phyloP scores from a whole-genome alignment of 345 rosid species.

The Ceriops zippeliana region DNA sequence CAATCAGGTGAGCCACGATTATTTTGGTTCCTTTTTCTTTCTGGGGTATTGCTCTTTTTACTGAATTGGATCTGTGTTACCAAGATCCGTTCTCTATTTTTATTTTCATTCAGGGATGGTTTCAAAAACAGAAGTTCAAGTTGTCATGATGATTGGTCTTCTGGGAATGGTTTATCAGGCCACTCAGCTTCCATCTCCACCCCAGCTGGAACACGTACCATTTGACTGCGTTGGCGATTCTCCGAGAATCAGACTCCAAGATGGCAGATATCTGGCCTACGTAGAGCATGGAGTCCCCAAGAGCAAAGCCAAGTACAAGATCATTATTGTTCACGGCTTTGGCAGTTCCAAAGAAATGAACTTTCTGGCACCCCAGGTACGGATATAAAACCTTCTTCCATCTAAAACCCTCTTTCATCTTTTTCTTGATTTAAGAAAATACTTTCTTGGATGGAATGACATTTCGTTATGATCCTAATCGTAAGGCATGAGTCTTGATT shows the following conservation, averaged over 20 bases:
- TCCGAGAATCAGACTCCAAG: constrained; percentile 56
- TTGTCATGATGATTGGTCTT: constrained; percentile 27
- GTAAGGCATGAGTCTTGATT: neutral
- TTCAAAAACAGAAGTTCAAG: constrained; percentile 19
- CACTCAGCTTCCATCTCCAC: constrained; percentile 26
- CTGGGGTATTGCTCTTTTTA: neutral
- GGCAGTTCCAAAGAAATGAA: constrained; percentile 96
- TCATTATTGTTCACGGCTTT: constrained; percentile 82
- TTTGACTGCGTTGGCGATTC: constrained; percentile 31
- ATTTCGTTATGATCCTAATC: neutral
- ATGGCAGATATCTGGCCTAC: constrained; percentile 80
- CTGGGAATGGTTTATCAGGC: constrained; percentile 44
- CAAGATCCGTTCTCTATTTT: constrained; percentile 9
- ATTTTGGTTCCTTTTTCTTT: neutral
- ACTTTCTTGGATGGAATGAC: constrained; percentile 5
- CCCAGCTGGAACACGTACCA: constrained; percentile 9
- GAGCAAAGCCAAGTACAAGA: constrained; percentile 49
- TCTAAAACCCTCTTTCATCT: neutral
- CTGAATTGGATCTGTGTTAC: neutral
- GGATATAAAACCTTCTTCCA: neutral
- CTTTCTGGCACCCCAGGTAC: constrained; percentile 70
- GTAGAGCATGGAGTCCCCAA: constrained; percentile 69
- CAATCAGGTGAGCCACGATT: constrained; percentile 9
- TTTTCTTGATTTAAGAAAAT: neutral
- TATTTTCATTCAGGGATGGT: constrained; percentile 16